Percentiles rank a stretch among this genome's conserved stretches.
Evolutionary conservation across 805 yeast genomes (phyloP).

Genomic region (Alloascoidea hylecoeti): DNA sequence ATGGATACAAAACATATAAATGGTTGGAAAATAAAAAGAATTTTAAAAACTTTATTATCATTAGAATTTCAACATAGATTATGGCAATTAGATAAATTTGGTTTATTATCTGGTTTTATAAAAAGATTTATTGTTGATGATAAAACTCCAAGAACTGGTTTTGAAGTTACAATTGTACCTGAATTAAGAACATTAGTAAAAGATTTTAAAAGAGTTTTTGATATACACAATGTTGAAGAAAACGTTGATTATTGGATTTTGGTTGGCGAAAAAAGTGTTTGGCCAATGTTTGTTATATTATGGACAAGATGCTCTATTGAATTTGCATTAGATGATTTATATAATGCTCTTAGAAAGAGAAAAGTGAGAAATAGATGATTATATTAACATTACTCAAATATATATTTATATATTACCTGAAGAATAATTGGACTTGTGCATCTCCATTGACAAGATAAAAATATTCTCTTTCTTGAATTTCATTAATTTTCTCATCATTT

Average conservation of each 20-base stretch:
- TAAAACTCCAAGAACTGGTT: conserved; percentile 62
- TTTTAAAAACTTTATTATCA: conserved; percentile 41
- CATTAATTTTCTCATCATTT: conserved; percentile 8
- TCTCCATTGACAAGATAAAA: conserved; percentile 36
- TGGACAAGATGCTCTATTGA: conserved; percentile 87
- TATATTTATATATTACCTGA: conserved; percentile 15
- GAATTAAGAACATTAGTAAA: conserved; percentile 56
- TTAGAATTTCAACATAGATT: conserved; percentile 79
- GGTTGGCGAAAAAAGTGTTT: conserved; percentile 84
- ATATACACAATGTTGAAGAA: conserved; percentile 51
- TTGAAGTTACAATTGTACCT: conserved; percentile 87
- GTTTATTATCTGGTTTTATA: conserved; percentile 53
- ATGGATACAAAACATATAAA: conserved; percentile 64
- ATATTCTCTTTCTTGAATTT: conserved; percentile 46
- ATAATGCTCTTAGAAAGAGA: conserved; percentile 17
- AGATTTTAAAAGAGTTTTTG: conserved; percentile 66
- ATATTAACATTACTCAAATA: too few species aligned
- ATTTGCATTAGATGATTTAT: conserved; percentile 71
- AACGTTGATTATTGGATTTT: conserved; percentile 82
- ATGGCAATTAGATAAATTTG: conserved; percentile 65
- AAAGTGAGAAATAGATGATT: too few species aligned
- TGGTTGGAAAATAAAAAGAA: conserved; percentile 21
- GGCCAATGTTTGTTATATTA: conserved; percentile 79
- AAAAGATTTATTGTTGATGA: conserved; percentile 80
- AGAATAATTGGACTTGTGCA: conserved; percentile 31